Percentiles rank a stretch among this genome's conserved stretches.
Evolutionary conservation across 352 stramenopile species (phyloP).

Genomic region (Phytophthora hybrid): DNA sequence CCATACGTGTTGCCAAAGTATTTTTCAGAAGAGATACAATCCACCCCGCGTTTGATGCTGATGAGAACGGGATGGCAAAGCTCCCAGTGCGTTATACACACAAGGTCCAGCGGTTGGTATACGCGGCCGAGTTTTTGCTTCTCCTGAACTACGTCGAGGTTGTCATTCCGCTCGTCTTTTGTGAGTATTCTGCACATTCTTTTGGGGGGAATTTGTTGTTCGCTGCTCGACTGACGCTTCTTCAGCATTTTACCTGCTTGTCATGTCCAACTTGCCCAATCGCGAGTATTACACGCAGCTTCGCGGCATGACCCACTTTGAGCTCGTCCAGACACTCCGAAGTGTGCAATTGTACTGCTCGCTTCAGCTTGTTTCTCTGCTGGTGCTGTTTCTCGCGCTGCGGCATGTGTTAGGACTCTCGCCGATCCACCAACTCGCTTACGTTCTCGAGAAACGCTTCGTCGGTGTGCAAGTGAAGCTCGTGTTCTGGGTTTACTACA

Average conservation of each 20-base stretch:
- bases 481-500: conserved; percentile 46
- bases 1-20: neutral
- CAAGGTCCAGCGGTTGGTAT: conserved; percentile 2
- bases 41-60: neutral
- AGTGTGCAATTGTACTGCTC: conserved; percentile 11
- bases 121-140: neutral
- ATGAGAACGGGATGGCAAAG: neutral
- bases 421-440: conserved; percentile 37
- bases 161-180: conserved; percentile 4
- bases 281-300: neutral
- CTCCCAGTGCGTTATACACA: neutral
- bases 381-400: conserved; percentile 29
- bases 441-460: conserved; percentile 41
- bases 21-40: neutral
- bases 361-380: conserved; percentile 43
- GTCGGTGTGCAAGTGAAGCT: conserved; percentile 35
- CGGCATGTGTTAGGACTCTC: conserved; percentile 31
- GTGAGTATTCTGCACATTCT: neutral
- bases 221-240: neutral
- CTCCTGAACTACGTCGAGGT: neutral
- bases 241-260: neutral
- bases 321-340: neutral
- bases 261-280: neutral
- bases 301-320: neutral
- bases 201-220: neutral